Percentiles rank a stretch among this genome's conserved stretches.
phyloP scores from a whole-genome alignment of 2,329 filamentous ascomycete genomes.

The Huntiella omanensis region DNA sequence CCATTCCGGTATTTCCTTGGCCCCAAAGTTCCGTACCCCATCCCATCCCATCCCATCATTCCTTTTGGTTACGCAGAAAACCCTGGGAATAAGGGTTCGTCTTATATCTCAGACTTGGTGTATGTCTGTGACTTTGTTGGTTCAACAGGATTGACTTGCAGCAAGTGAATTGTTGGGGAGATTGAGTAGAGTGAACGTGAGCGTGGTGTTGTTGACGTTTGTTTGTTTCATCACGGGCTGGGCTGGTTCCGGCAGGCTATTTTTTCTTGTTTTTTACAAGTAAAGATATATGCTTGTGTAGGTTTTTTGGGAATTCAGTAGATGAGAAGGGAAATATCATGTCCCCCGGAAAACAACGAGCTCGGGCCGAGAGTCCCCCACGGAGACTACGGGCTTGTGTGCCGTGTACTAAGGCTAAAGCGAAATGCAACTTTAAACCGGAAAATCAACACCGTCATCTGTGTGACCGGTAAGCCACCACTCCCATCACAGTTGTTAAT shows the following conservation, averaged over 20 bases:
- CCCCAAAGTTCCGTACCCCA: no score
- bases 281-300: neutral
- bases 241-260: neutral
- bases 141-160: no score
- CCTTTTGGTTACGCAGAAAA: no score
- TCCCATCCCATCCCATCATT: no score
- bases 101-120: no score
- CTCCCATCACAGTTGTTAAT: neutral
- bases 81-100: no score
- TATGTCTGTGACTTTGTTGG: no score
- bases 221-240: no score
- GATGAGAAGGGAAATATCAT: neutral
- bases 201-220: no score
- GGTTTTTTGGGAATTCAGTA: neutral
- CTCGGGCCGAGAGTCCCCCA: slow-evolving; percentile 10
- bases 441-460: slow-evolving; percentile 11
- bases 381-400: slow-evolving; percentile 12
- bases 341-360: neutral
- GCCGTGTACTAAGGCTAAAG: slow-evolving; percentile 13
- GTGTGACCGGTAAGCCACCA: slow-evolving; percentile 10
- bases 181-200: no score
- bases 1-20: no score
- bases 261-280: neutral
- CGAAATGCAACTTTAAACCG: slow-evolving; percentile 11
- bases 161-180: no score